Percentiles rank a stretch among this genome's conserved stretches.
Evolutionary conservation across 116 monocot genomes (phyloP).

Genomic region (Cymodocea nodosa): DNA sequence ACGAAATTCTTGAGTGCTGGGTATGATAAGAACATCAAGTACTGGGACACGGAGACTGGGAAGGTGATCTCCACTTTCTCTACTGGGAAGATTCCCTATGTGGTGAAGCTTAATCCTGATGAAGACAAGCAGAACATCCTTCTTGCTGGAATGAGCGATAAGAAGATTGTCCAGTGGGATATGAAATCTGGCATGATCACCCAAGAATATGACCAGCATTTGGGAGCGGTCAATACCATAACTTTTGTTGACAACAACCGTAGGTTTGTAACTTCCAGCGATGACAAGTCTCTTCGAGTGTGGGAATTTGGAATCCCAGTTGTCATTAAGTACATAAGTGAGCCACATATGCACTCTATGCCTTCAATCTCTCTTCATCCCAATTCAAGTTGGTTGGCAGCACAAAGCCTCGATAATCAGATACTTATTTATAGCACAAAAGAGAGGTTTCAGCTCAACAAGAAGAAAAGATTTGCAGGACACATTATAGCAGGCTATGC

Average conservation of each 20-base stretch:
- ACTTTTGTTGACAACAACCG: constrained; percentile 96
- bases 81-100: constrained; percentile 90
- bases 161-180: constrained; percentile 99
- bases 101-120: constrained; percentile 95
- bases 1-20: constrained; percentile 83
- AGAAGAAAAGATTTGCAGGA: constrained; percentile 97
- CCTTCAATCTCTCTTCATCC: constrained; percentile 91
- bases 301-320: constrained; percentile 99
- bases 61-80: constrained; percentile 94
- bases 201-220: constrained; percentile 96
- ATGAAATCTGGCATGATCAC: constrained; percentile 83
- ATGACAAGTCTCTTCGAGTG: constrained; percentile 92
- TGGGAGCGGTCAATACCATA: constrained; percentile 95
- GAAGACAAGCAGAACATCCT: constrained; percentile 93
- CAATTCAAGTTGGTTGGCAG: constrained; percentile 88
- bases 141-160: constrained; percentile 93
- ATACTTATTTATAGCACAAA: constrained; percentile 95
- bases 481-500: constrained; percentile 94
- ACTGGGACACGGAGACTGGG: constrained; percentile 98
- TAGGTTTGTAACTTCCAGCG: constrained; percentile 95
- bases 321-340: constrained; percentile 97
- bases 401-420: constrained; percentile 97
- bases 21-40: constrained; percentile 92
- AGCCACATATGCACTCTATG: constrained; percentile 99
- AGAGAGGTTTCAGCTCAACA: constrained; percentile 97